phyloP scores from a whole-genome alignment of 2,329 filamentous ascomycete genomes.

The Venturia effusa region DNA sequence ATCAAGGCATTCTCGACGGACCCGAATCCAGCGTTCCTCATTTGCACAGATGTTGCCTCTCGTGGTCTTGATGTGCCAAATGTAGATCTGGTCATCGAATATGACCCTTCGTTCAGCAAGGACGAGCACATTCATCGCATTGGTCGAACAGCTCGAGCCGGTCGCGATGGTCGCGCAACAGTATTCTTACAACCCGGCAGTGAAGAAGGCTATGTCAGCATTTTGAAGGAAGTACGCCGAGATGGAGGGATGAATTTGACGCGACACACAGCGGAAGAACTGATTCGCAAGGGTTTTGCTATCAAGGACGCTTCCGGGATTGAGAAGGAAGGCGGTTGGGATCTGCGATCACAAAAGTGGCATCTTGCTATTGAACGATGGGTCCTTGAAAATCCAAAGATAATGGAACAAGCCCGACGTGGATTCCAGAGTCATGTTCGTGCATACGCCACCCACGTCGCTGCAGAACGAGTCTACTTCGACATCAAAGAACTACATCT shows the following conservation, averaged over 20 bases:
- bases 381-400: slow-evolving; percentile 51
- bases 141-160: slow-evolving; percentile 87
- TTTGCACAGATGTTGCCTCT: slow-evolving; percentile 92
- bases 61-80: slow-evolving; percentile 92
- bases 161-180: slow-evolving; percentile 72
- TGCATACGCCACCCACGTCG: slow-evolving; percentile 88
- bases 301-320: slow-evolving; percentile 19
- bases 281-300: slow-evolving; percentile 54
- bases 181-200: slow-evolving; percentile 85
- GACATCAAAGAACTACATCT: slow-evolving; percentile 86
- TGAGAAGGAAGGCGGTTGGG: slow-evolving; percentile 39
- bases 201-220: slow-evolving; percentile 80
- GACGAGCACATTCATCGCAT: slow-evolving; percentile 93
- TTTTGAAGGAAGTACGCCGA: slow-evolving; percentile 62
- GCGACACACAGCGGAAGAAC: slow-evolving; percentile 52
- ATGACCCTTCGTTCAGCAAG: slow-evolving; percentile 87
- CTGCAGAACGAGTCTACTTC: slow-evolving; percentile 75
- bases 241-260: slow-evolving; percentile 53
- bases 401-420: slow-evolving; percentile 70
- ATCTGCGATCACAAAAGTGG: slow-evolving; percentile 55
- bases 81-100: slow-evolving; percentile 90
- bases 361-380: slow-evolving; percentile 57
- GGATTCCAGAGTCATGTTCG: slow-evolving; percentile 88
- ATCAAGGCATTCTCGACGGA: slow-evolving; percentile 68
- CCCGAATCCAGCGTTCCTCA: slow-evolving; percentile 65